Evolutionary conservation across 2,329 filamentous ascomycete species (phyloP), one percentile per base, ranked within the genome.

Genomic region (Fusarium sp.): DNA sequence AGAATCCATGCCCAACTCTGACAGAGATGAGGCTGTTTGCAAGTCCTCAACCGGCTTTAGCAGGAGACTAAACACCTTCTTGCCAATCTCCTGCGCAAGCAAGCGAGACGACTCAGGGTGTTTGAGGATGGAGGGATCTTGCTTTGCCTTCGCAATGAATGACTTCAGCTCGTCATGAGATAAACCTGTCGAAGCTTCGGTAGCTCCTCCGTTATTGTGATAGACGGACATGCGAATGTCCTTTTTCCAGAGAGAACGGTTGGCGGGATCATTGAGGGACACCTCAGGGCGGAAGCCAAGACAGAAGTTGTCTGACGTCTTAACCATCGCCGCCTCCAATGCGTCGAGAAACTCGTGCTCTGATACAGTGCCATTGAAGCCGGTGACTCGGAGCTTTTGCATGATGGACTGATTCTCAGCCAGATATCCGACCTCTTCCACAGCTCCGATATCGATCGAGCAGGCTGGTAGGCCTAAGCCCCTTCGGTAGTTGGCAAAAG

Each of bases 1-100:
- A 8, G 58, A 58, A 18, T 58, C 58, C 58, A 60, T 60, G 10
- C 43, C 58, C 13, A 60, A n/a, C 16, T 60, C 58, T 5, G 58
- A 58, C 5, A 60, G 43, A 2, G 58, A 60, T 18, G 51, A 60
- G 7, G 57, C 15, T 7, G 49, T 59, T n/a, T 59, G 38, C 3
- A 59, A 25, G 16, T 59, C 57, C 24, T 60, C 58, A 1, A 60
- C 25, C 1, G 58, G 43, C 5, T 45, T 59, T 8, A 59, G 49
- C 5, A 59, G 20, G 16, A 59, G 53, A 5, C 58, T 29, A 16
- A 58, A 60, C 11, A 60, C 58, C 51, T 60, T 60, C 5, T 58
- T 58, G 9, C 58, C 52, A 16, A 59, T 59, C 15, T 59, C 49
- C 5, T 25, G 22, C 5, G 49, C 57, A 7, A 59, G 57, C 15